Percentiles rank a stretch among this genome's conserved stretches.
Evolutionary conservation across 2,329 filamentous ascomycete species (phyloP).

Genomic region (Colletotrichum limetticola): DNA sequence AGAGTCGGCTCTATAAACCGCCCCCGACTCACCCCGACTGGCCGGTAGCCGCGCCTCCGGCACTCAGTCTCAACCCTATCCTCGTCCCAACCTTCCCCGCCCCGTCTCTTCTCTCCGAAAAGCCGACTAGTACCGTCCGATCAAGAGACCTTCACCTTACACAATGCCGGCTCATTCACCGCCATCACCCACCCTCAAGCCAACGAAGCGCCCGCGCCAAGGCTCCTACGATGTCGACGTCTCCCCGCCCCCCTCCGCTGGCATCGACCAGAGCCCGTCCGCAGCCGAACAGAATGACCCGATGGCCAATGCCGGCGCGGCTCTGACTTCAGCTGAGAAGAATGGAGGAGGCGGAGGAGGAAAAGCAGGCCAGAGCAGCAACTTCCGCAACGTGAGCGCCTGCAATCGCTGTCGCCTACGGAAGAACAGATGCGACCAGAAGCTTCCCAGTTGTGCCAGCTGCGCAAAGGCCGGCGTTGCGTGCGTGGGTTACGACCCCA

Average conservation of each 20-base stretch:
- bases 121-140: not conserved
- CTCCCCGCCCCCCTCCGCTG: constrained; percentile 47
- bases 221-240: constrained; percentile 59
- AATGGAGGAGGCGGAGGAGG: constrained; percentile 35
- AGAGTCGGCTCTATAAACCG: not conserved
- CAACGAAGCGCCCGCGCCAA: constrained; percentile 67
- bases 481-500: constrained; percentile 96
- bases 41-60: not conserved
- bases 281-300: constrained; percentile 41
- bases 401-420: constrained; percentile 92
- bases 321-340: constrained; percentile 42
- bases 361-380: constrained; percentile 69
- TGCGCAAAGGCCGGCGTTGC: constrained; percentile 93
- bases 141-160: not conserved
- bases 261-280: constrained; percentile 49
- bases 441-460: constrained; percentile 87
- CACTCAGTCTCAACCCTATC: not conserved
- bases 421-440: constrained; percentile 96
- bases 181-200: constrained; percentile 61
- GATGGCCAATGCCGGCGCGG: constrained; percentile 39
- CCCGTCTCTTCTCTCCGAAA: not conserved
- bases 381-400: constrained; percentile 89
- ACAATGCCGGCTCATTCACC: constrained; percentile 60
- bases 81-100: not conserved
- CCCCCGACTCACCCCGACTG: not conserved